Evolutionary conservation across 2,329 filamentous ascomycete genomes (phyloP), one percentile per base, ranked within the genome.

Genomic region (Fusarium sacchari): DNA sequence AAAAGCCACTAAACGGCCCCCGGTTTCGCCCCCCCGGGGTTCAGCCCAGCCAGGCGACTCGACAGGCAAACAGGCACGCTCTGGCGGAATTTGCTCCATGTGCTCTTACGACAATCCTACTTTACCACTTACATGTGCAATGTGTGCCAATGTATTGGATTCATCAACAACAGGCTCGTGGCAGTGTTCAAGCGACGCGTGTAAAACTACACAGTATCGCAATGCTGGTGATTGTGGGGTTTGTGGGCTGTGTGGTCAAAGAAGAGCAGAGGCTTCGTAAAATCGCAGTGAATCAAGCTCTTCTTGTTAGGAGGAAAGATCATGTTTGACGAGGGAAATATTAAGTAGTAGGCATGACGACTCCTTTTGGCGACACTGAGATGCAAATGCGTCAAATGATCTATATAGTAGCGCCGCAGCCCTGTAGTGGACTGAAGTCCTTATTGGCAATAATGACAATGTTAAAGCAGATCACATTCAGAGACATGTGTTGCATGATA

Each of bases 121-220:
- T 1, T 76, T 79, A 14, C 83, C 88, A 13, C 81, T 90, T 5
- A 92, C 89, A 8, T 96, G 94, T 80, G 82, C 81, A 13, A 87
- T 91, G 60, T 96, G 94, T 80, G 88, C 90, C 30, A 90, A 96
- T 72, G 93, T 95, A 3, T 82, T 96, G 5, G 85, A 88, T 49
- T 82, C 85, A 2, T 78, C 86, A 56, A 85, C 91, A 49, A 82
- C 86, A 1, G 82, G 84, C 24, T 82, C 88, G n/a, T 96, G 94
- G 93, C 82, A 82, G 53, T 96, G 93, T 79, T 80, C 79, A 47
- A 89, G 86, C 72, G 78, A 80, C 7, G 73, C 82, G 6, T 96
- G 93, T 79, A 82, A 81, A 67, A 85, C 82, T 18, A 88, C 86
- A 50, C 68, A 76, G 26, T 96, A 94, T 79, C 78, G 91, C 59